Conservation (phyloP, 371 early-diverging fungal species). For the Parasitella parasitica region DNA sequence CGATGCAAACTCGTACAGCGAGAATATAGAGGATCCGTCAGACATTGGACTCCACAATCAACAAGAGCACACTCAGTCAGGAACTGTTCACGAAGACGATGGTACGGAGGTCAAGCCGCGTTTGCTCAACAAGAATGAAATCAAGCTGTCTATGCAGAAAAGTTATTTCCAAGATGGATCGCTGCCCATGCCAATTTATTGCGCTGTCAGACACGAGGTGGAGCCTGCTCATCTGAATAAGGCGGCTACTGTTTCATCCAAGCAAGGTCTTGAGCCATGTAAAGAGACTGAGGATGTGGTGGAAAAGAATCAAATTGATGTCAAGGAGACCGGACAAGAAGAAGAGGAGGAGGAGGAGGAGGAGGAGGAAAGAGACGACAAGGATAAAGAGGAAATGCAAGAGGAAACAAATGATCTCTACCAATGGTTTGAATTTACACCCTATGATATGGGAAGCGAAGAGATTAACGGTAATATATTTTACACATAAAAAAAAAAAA, state of each 20-base stretch:
- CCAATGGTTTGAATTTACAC: slow-evolving; percentile 82
- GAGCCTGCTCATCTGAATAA: slow-evolving; percentile 6
- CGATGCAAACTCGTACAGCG: slow-evolving; percentile 62
- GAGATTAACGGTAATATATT: slow-evolving; percentile 69
- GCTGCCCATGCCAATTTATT: slow-evolving; percentile 76
- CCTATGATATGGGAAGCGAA: slow-evolving; percentile 75
- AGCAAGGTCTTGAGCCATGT: slow-evolving; percentile 2
- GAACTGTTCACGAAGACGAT: slow-evolving; percentile 22
- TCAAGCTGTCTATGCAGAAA: slow-evolving; percentile 40
- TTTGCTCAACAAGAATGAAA: slow-evolving; percentile 21
- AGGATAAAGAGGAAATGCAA: background rate
- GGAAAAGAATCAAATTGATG: slow-evolving; percentile 28
- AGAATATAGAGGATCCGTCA: slow-evolving; percentile 33
- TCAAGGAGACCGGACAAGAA: slow-evolving; percentile 23
- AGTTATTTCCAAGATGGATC: slow-evolving; percentile 62
- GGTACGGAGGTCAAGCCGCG: slow-evolving; percentile 21
- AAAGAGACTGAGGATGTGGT: background rate
- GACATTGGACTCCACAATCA: background rate
- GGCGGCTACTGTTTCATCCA: background rate
- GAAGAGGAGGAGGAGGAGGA: background rate
- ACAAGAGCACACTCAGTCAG: background rate
- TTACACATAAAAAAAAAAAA: no score
- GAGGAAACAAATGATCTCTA: slow-evolving; percentile 28
- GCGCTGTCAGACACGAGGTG: slow-evolving; percentile 66
- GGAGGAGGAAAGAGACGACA: background rate